Evolutionary conservation across 2,329 filamentous ascomycete genomes (phyloP).

Genomic region (Alternaria triticina): DNA sequence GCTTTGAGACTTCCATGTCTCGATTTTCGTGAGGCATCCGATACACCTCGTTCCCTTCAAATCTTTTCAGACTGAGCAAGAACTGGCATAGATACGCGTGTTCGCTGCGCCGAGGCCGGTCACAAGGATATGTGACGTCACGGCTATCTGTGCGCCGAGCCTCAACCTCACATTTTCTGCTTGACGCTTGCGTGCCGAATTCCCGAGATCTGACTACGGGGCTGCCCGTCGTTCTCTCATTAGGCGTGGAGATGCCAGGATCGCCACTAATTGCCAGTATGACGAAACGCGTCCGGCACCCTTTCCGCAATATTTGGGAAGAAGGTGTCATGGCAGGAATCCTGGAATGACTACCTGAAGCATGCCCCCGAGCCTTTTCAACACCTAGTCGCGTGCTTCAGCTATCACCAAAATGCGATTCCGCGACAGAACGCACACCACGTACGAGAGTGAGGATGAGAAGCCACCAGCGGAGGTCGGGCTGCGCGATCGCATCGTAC

Average conservation of each 20-base stretch:
- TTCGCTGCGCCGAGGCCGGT: neutral
- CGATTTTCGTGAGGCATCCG: neutral
- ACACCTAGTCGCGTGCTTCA: neutral
- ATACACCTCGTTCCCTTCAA: neutral
- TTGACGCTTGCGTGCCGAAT: slow-evolving; percentile 1
- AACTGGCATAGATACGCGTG: neutral
- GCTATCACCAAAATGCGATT: slow-evolving; percentile 22
- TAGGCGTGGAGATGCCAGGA: neutral
- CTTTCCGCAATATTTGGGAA: neutral
- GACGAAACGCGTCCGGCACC: slow-evolving; percentile 10
- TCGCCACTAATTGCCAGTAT: slow-evolving; percentile 1
- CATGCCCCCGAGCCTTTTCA: neutral
- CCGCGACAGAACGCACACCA: slow-evolving; percentile 22
- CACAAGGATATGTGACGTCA: slow-evolving; percentile 1
- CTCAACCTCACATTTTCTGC: neutral
- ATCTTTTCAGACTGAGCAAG: neutral
- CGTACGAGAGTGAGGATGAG: slow-evolving; percentile 18
- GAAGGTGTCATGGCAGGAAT: neutral
- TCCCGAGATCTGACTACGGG: slow-evolving; percentile 2
- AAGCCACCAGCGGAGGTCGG: slow-evolving; percentile 25
- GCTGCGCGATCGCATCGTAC: slow-evolving; percentile 31
- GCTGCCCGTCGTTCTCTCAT: neutral
- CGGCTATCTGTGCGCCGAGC: neutral
- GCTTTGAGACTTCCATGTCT: neutral
- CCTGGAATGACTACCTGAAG: slow-evolving; percentile 1